Base-by-base conservation (phyloP, 805 yeast species). In the Clavispora carvajalis region DNA sequence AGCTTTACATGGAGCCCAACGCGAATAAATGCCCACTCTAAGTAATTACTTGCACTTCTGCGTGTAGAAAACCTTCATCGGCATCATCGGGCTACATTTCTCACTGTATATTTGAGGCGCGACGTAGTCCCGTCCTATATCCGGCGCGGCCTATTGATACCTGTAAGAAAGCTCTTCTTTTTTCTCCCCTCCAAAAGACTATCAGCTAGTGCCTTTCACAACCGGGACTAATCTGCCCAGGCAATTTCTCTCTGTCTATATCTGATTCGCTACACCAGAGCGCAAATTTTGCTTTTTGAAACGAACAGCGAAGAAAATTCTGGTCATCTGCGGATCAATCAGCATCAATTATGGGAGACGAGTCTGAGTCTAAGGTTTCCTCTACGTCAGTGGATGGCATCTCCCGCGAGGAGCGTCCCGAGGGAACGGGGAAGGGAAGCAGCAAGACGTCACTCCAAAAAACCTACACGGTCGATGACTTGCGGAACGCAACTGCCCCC, bases 401-500 rank as follows among this genome's bases (percentile, higher is more conserved):
- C 8, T 18, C 33, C 4, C 19, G 22, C n/a, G 38, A 36, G 10
- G 38, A 26, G 15, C 15, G 16, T 6, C 15, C 12, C 5, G 36
- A 22, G 2, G 6, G 8, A 2, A 10, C 18, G 23, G 25, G 26
- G 13, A 13, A 13, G 6, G n/a, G 25, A 11, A 22, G 9, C 13
- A 22, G 25, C 25, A n/a, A 17, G 12, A 7, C 18, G 3, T 22
- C 28, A n/a, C 18, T 15, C 12, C 24, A 22, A 22, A 23, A 15
- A 6, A 44, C 26, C 15, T 41, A 41, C 22, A 41, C 52, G 6
- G 41, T 48, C 40, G 45, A 44, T 13, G 52, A 46, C 33, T 42
- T 44, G 19, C 26, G 22, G 11, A 22, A 22, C 9, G 49, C 51
- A 7, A 25, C 15, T 25, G 37, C 53, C 13, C 52, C 53, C 18